These are phyloP conservation scores for Syzygium aromaticum DNA, from an alignment of 345 rosid species.

Conservation along the genomic window DNA sequence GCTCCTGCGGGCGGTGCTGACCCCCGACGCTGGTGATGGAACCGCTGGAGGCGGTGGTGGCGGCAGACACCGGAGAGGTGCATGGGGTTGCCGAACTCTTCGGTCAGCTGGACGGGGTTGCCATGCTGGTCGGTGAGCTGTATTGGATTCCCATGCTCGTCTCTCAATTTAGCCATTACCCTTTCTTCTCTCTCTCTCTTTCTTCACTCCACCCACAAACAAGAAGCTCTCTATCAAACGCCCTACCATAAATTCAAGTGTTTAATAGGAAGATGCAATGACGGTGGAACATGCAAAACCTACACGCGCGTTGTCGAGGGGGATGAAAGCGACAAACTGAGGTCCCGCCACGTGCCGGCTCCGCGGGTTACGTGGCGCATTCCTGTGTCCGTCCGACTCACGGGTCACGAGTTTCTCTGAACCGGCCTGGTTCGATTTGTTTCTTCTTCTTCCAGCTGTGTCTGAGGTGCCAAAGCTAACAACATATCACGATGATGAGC, in stretches of 20 bases:
- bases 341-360: neutral
- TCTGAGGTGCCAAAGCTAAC: neutral
- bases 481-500: neutral
- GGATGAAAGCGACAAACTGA: neutral
- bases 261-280: neutral
- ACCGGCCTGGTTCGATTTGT: neutral
- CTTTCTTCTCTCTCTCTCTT: neutral
- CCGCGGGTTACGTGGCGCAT: neutral
- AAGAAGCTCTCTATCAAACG: neutral
- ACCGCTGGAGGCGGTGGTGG: neutral
- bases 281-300: neutral
- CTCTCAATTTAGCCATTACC: constrained; percentile 49
- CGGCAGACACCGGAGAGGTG: constrained; percentile 47
- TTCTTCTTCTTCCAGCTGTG: neutral
- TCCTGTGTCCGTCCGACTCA: neutral
- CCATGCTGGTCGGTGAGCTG: constrained; percentile 39
- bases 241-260: neutral
- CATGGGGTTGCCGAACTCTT: constrained; percentile 54
- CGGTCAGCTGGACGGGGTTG: constrained; percentile 38
- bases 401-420: no score
- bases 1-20: neutral
- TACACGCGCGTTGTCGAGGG: neutral
- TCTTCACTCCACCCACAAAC: neutral
- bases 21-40: neutral
- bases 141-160: constrained; percentile 29